Evolutionary conservation across 2,329 filamentous ascomycete species (phyloP).

Genomic region (Ceratocystis ficicola): DNA sequence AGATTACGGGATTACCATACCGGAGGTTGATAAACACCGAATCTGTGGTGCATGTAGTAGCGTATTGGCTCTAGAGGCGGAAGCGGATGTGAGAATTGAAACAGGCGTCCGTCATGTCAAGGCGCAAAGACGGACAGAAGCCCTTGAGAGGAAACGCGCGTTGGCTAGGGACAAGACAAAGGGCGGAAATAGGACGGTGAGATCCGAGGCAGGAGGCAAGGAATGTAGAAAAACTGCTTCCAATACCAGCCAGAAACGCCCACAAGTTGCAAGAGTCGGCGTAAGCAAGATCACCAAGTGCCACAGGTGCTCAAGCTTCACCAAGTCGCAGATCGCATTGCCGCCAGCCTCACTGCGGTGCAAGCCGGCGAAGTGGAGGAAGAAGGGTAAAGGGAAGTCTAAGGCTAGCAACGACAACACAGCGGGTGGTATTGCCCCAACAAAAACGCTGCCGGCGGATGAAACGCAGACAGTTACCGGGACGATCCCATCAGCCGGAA

Average conservation of each 20-base stretch:
- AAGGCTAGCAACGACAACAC: conserved; percentile 16
- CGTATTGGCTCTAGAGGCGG: conserved; percentile 44
- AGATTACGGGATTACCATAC: conserved; percentile 34
- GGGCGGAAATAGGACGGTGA: not conserved
- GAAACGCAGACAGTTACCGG: conserved; percentile 25
- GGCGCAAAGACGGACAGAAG: not conserved
- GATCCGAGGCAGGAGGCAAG: not conserved
- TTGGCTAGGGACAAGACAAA: not conserved
- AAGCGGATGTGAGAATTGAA: conserved; percentile 25
- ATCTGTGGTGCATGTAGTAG: conserved; percentile 49
- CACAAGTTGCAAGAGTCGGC: conserved; percentile 1
- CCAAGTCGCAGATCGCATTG: conserved; percentile 11
- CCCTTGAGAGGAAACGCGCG: not conserved
- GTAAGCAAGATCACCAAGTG: conserved; percentile 14
- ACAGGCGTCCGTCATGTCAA: conserved; percentile 10
- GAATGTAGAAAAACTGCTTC: not conserved
- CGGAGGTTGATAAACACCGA: conserved; percentile 42
- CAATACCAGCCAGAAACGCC: not conserved
- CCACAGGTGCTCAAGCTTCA: conserved; percentile 10
- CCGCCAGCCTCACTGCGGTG: conserved; percentile 14
- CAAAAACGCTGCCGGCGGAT: conserved; percentile 23
- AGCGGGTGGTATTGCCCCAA: not conserved
- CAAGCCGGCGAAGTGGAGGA: not conserved
- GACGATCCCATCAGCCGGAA: conserved; percentile 26
- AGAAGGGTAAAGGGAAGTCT: not conserved